Evolutionary conservation across 228 moss, liverwort and hornwort genomes (phyloP).

Genomic region (Sphagnum fallax): DNA sequence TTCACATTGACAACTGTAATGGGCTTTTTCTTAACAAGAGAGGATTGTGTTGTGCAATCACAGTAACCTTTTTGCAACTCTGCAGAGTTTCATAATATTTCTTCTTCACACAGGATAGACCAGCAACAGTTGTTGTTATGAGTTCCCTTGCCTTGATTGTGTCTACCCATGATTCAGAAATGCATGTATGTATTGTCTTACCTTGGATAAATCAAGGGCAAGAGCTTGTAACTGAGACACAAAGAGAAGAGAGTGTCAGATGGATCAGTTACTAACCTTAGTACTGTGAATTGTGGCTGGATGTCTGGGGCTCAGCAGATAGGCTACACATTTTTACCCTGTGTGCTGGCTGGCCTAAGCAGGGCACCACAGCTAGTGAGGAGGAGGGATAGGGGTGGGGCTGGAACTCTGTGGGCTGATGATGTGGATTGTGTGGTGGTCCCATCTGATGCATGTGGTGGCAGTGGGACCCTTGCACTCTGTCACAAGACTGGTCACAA

Average conservation of each 20-base stretch:
- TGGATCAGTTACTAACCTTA: too few relatives aligned
- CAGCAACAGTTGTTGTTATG: too few relatives aligned
- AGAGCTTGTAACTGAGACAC: too few relatives aligned
- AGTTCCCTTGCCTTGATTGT: too few relatives aligned
- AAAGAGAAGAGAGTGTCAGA: too few relatives aligned
- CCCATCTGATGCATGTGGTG: slow-evolving; percentile 81
- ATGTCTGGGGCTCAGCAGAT: slow-evolving; percentile 36
- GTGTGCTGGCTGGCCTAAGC: slow-evolving; percentile 81
- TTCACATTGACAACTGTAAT: neutral
- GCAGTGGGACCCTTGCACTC: slow-evolving; percentile 72
- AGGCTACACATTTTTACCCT: slow-evolving; percentile 85
- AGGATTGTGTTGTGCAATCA: too few relatives aligned
- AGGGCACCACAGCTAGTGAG: slow-evolving; percentile 77
- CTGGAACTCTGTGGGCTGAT: slow-evolving; percentile 61
- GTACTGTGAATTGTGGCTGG: neutral
- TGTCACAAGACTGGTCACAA: slow-evolving; percentile 47
- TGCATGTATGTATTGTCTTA: too few relatives aligned
- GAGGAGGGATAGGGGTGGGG: slow-evolving; percentile 26
- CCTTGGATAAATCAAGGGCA: too few relatives aligned
- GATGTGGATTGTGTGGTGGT: slow-evolving; percentile 90
- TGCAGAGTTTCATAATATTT: too few relatives aligned
- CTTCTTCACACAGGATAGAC: too few relatives aligned
- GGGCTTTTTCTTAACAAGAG: neutral
- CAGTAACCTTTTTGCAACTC: too few relatives aligned
- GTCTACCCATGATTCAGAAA: too few relatives aligned